Evolutionary conservation across 768 basidiomycete genomes (phyloP).

Genomic region (Sporobolomyces roseus): DNA sequence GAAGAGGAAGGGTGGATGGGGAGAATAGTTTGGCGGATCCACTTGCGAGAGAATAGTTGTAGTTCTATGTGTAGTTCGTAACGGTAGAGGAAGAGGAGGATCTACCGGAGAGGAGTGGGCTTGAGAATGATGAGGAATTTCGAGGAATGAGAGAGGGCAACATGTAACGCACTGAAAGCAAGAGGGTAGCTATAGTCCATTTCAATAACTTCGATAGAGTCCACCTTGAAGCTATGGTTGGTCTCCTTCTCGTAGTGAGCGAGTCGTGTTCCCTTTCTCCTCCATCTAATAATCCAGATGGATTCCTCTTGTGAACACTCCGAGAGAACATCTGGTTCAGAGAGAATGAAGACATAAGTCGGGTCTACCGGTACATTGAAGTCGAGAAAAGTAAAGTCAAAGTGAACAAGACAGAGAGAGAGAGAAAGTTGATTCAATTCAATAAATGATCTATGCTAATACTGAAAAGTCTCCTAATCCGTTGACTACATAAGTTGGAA

Average conservation of each 20-base stretch:
- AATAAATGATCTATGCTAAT: constrained; percentile 39
- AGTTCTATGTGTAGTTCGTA: constrained; percentile 80
- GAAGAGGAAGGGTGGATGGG: constrained; percentile 62
- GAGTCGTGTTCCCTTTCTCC: background rate
- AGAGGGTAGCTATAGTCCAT: background rate
- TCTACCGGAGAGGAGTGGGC: background rate
- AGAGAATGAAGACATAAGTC: background rate
- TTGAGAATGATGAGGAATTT: background rate
- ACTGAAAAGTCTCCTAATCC: constrained; percentile 71
- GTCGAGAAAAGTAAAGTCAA: background rate
- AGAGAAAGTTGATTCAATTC: background rate
- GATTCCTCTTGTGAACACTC: background rate
- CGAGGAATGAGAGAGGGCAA: background rate
- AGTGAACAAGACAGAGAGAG: background rate
- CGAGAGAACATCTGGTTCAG: background rate
- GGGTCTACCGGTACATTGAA: constrained; percentile 1
- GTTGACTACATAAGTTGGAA: constrained; percentile 74
- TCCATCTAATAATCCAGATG: background rate
- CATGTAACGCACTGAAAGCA: background rate
- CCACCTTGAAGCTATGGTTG: no score
- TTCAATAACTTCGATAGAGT: background rate
- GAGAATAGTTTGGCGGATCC: constrained; percentile 72
- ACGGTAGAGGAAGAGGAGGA: constrained; percentile 56
- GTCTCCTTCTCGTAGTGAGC: background rate
- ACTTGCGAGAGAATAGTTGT: constrained; percentile 68